Evolutionary conservation across 2,329 filamentous ascomycete species (phyloP).

Genomic region (Aspergillus hortae): DNA sequence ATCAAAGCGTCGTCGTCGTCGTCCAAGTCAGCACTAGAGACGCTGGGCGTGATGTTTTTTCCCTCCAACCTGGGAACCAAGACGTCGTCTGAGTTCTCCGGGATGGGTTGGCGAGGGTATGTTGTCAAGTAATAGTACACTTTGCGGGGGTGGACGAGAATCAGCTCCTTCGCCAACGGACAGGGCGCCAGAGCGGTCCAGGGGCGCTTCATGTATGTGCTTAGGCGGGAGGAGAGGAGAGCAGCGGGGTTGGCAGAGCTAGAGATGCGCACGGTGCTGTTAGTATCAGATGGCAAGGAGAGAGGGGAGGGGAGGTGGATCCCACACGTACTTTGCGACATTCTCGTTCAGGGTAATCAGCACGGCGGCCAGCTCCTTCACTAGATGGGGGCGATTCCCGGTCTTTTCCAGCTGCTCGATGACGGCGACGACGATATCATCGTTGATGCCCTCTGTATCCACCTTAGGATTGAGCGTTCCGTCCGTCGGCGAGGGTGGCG

Average conservation of each 20-base stretch:
- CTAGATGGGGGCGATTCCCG: slow-evolving; percentile 85
- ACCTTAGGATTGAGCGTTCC: slow-evolving; percentile 53
- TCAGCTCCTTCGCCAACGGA: slow-evolving; percentile 87
- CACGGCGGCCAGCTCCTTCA: slow-evolving; percentile 85
- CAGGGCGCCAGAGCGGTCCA: slow-evolving; percentile 78
- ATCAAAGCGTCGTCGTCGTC: slow-evolving; percentile 55
- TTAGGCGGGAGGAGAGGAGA: slow-evolving; percentile 88
- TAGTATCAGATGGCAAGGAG: slow-evolving; percentile 11
- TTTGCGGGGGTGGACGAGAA: slow-evolving; percentile 86
- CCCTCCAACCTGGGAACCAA: slow-evolving; percentile 48
- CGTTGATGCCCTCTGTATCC: slow-evolving; percentile 80
- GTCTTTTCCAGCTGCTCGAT: slow-evolving; percentile 86
- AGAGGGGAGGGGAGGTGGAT: slow-evolving; percentile 1
- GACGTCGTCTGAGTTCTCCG: slow-evolving; percentile 57
- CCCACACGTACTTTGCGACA: slow-evolving; percentile 78
- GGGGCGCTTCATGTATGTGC: slow-evolving; percentile 82
- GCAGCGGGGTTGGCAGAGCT: slow-evolving; percentile 95
- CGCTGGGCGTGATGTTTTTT: slow-evolving; percentile 75
- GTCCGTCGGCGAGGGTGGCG: slow-evolving; percentile 69
- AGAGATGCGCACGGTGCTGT: slow-evolving; percentile 59
- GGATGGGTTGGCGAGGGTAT: slow-evolving; percentile 77
- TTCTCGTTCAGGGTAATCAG: slow-evolving; percentile 72
- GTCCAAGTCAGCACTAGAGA: slow-evolving; percentile 74
- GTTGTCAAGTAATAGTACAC: slow-evolving; percentile 96
- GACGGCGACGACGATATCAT: slow-evolving; percentile 90